Percentiles rank a stretch among this genome's conserved stretches.
These are phyloP conservation scores for Blastocystis sp. DNA, from an alignment of 352 stramenopile species.

Conservation along the genomic window DNA sequence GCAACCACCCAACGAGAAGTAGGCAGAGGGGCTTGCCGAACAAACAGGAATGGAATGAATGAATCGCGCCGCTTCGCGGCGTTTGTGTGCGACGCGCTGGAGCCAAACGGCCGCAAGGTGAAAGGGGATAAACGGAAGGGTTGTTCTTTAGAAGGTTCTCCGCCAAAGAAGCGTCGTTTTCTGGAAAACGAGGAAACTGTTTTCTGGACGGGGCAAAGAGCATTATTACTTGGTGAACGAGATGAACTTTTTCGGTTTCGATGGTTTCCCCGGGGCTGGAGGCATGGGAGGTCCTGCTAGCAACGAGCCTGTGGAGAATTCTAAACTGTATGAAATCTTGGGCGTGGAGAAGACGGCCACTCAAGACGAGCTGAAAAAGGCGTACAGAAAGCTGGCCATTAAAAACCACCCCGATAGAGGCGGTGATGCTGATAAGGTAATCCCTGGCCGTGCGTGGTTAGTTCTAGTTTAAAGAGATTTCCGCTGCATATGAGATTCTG, in stretches of 20 bases:
- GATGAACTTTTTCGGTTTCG: slow-evolving; percentile 67
- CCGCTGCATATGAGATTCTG: slow-evolving; percentile 91
- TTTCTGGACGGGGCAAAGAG: slow-evolving; percentile 8
- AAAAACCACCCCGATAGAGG: slow-evolving; percentile 97
- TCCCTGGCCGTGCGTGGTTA: slow-evolving; percentile 73
- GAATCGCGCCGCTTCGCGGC: too few species aligned
- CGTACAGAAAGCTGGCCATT: slow-evolving; percentile 82
- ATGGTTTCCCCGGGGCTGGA: slow-evolving; percentile 65
- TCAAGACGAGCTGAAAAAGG: slow-evolving; percentile 83
- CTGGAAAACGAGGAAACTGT: neutral
- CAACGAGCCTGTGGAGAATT: slow-evolving; percentile 75
- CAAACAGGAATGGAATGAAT: too few species aligned
- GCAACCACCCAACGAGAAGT: too few species aligned
- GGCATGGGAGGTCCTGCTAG: slow-evolving; percentile 34
- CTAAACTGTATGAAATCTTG: slow-evolving; percentile 82
- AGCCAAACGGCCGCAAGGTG: too few species aligned
- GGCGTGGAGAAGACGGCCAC: slow-evolving; percentile 81
- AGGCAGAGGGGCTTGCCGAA: too few species aligned
- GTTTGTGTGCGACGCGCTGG: too few species aligned
- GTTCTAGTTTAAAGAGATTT: slow-evolving; percentile 84
- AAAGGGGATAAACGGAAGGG: too few species aligned
- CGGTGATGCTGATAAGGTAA: slow-evolving; percentile 89
- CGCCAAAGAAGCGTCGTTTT: neutral
- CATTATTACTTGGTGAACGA: neutral
- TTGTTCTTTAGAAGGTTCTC: too few species aligned